Evolutionary conservation across 768 basidiomycete species (phyloP).

Genomic region (Russula earlei): DNA sequence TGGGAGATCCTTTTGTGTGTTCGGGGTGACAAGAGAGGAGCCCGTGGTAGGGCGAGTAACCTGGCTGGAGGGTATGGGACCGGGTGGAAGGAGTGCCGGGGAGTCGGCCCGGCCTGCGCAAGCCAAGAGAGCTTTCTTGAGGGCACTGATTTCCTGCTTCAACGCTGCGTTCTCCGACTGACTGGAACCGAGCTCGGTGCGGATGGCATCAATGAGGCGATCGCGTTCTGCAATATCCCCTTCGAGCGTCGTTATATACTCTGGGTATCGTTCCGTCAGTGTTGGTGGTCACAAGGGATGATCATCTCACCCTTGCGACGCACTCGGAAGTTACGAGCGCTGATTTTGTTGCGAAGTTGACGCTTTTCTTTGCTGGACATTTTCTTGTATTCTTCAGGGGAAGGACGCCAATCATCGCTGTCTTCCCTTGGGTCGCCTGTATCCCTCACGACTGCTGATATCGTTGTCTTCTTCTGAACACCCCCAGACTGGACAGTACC

Average conservation of each 20-base stretch:
- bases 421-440: slow-evolving; percentile 41
- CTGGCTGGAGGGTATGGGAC: slow-evolving; percentile 29
- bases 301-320: slow-evolving; percentile 68
- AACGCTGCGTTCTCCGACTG: slow-evolving; percentile 78
- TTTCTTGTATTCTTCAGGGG: slow-evolving; percentile 90
- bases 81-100: slow-evolving; percentile 38
- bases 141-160: slow-evolving; percentile 60
- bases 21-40: slow-evolving; percentile 43
- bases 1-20: slow-evolving; percentile 71
- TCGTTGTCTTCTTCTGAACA: slow-evolving; percentile 46
- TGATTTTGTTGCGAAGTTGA: slow-evolving; percentile 94
- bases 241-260: slow-evolving; percentile 93
- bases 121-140: slow-evolving; percentile 69
- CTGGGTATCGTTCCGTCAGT: slow-evolving; percentile 29
- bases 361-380: slow-evolving; percentile 95
- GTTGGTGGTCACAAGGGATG: background rate
- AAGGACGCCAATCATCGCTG: slow-evolving; percentile 76
- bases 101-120: slow-evolving; percentile 41
- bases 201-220: slow-evolving; percentile 78
- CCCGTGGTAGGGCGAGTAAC: too few species aligned
- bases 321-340: slow-evolving; percentile 90
- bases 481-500: slow-evolving; percentile 72
- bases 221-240: slow-evolving; percentile 91
- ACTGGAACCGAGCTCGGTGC: slow-evolving; percentile 70
- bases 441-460: slow-evolving; percentile 31